Evolutionary conservation across 257 asterid genomes (phyloP).

Genomic region (Echium plantagineum): DNA sequence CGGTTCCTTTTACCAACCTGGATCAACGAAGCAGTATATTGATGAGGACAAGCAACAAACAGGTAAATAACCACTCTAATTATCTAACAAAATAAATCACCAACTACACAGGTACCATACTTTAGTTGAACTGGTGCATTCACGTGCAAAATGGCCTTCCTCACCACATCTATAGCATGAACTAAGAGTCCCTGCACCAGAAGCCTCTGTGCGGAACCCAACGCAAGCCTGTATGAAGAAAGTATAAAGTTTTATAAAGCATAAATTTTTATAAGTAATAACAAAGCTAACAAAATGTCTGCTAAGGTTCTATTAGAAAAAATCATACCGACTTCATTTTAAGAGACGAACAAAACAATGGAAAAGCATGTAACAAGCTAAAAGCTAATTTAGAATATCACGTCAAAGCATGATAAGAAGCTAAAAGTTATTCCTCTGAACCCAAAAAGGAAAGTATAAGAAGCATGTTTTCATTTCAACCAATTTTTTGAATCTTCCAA

Average conservation of each 20-base stretch:
- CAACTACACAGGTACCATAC: conserved; percentile 22
- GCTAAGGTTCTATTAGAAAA: background rate
- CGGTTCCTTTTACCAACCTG: conserved; percentile 49
- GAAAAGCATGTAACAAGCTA: background rate
- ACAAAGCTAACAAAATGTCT: background rate
- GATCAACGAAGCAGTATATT: conserved; percentile 1
- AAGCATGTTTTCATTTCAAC: no score
- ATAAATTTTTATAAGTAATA: background rate
- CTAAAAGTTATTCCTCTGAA: background rate
- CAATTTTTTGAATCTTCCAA: no score
- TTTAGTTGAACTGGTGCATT: conserved; percentile 46
- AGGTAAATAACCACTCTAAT: background rate
- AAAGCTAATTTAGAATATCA: no score
- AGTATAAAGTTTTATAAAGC: no score
- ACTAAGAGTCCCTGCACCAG: conserved; percentile 20
- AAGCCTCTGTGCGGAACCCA: conserved; percentile 27
- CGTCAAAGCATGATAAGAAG: no score
- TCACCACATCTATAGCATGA: conserved; percentile 73
- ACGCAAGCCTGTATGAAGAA: conserved; percentile 47
- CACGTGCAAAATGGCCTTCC: conserved; percentile 91
- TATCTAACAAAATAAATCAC: background rate
- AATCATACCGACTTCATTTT: background rate
- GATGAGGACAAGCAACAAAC: background rate
- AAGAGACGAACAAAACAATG: background rate
- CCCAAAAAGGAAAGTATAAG: no score